Base-by-base conservation (phyloP, 345 rosid genomes). In the Moringa oleifera region DNA sequence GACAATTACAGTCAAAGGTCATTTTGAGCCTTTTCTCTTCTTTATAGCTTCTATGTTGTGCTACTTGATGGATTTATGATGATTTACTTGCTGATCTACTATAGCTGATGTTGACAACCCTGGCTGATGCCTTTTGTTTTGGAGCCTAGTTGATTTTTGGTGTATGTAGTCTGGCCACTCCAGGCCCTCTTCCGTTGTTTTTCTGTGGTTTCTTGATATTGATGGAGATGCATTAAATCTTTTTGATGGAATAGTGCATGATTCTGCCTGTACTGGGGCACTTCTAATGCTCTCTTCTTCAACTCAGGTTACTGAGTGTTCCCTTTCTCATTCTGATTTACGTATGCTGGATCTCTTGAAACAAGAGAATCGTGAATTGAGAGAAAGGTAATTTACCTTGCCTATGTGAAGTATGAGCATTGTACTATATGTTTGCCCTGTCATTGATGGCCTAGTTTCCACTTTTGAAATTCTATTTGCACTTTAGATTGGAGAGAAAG, bases 361-460 rank as follows among this genome's bases (percentile, higher is more conserved):
- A 45, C 82, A 75, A 73, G 95, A 92, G 73, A 92, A 81, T 57
- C 64, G 33, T 23, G 76, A 63, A 59, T 76, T 89, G n/a, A 83
- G 49, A 76, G 78, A 81, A 20, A 81, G 95, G 91, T 92, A 9
- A 50, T 52, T 77, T 51, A 37, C 57, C 17, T 71, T 49, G 17
- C 23, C 13, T 57, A 41, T 63, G 17, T 41, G 47, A 41, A 15
- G 2, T 15, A 5, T 15, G 1, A 41, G 47, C 12, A 2, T 41
- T 15, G 17, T 4, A 11, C 17, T 41, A 5, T 24, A 63, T 55
- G 50, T 51, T 50, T 46, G 36, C 25, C 5, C 54, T 36, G 47
- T 8, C 51, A 57, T 50, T 50, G 11, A 21, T 66, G 49, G 54
- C n/a, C 66, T 2, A 33, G 17, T 55, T 18, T 10, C 51, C 22